phyloP scores from a whole-genome alignment of 1,139 yeast species.

The Geotrichum phurueaensis region DNA sequence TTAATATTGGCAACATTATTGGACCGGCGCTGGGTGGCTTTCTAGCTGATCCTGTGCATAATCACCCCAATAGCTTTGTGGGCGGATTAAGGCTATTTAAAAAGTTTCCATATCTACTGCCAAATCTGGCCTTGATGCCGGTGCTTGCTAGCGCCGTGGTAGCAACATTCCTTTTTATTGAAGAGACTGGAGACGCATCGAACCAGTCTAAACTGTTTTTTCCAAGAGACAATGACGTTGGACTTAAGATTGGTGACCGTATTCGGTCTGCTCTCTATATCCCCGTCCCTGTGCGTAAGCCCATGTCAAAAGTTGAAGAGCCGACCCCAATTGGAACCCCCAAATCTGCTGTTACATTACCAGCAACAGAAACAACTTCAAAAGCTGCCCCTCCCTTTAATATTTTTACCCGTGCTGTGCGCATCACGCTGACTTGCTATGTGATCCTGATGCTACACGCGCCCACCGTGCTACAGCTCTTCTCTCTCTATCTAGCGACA shows the following conservation, averaged over 20 bases:
- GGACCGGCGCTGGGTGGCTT: constrained; percentile 44
- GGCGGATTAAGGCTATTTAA: constrained; percentile 31
- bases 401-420: constrained; percentile 28
- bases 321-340: neutral
- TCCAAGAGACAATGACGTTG: constrained; percentile 47
- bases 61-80: constrained; percentile 22
- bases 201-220: constrained; percentile 37
- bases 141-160: constrained; percentile 36
- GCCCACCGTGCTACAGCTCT: constrained; percentile 50
- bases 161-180: constrained; percentile 46
- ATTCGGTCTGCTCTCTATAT: constrained; percentile 11
- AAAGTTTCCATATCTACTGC: constrained; percentile 51
- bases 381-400: neutral
- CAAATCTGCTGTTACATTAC: neutral
- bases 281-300: constrained; percentile 1
- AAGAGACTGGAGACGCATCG: constrained; percentile 43
- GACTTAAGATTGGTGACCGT: constrained; percentile 29
- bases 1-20: constrained; percentile 50
- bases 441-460: constrained; percentile 43
- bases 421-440: constrained; percentile 26
- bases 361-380: neutral
- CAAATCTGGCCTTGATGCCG: constrained; percentile 51
- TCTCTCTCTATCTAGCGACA: constrained; percentile 56
- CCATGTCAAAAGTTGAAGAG: neutral
- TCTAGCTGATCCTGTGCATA: constrained; percentile 35